phyloP scores from a whole-genome alignment of 2,329 filamentous ascomycete species.

The Magnaporthiopsis poae region DNA sequence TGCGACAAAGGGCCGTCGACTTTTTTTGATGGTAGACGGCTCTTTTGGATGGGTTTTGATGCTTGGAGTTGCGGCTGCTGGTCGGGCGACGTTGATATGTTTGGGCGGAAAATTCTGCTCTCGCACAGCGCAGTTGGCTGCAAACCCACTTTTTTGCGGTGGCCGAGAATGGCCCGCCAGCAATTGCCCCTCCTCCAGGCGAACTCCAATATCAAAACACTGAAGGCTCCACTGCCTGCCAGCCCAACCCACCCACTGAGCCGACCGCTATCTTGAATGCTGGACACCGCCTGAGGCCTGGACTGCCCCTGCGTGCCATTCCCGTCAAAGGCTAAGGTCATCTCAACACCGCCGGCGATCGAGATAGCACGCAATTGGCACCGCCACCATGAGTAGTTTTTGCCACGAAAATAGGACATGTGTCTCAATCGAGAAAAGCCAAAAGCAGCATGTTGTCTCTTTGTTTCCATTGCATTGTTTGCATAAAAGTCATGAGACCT shows the following conservation, averaged over 20 bases:
- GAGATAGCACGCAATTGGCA: background rate
- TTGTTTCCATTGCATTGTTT: no score
- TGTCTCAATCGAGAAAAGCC: background rate
- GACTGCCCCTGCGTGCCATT: background rate
- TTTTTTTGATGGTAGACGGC: constrained; percentile 45
- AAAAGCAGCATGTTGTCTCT: background rate
- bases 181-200: constrained; percentile 6
- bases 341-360: background rate
- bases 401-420: background rate
- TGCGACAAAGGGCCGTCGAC: constrained; percentile 40
- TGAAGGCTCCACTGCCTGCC: constrained; percentile 3
- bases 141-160: constrained; percentile 6
- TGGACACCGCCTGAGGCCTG: background rate
- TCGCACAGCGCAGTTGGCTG: constrained; percentile 11
- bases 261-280: background rate
- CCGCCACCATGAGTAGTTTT: background rate
- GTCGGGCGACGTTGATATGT: constrained; percentile 49
- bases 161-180: constrained; percentile 6
- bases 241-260: background rate
- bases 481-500: no score
- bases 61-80: constrained; percentile 32
- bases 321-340: background rate
- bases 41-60: constrained; percentile 46
- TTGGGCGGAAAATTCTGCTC: constrained; percentile 48
- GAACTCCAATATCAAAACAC: constrained; percentile 7